A percentile compares a stretch with the other conserved stretches of the same genome.
phyloP scores from a whole-genome alignment of 306 rosid genomes.

The Medicago truncatula region MtrunA17r5.0-ANR NC_053043.1:2508001-2508500 shows the following conservation, averaged over 20 bases:
- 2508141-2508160: no score
- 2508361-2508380: not conserved
- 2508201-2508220: no score
- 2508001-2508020: not conserved
- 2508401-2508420: not conserved
- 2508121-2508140: not conserved
- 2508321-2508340: not conserved
- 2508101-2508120: not conserved
- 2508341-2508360: not conserved
- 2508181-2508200: no score
- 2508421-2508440: no score
- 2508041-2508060: not conserved
- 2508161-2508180: no score
- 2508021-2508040: slow-evolving; percentile 11
- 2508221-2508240: no score
- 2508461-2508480: no score
- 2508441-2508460: no score
- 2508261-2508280: not conserved
- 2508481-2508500: no score
- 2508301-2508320: not conserved
- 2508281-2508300: not conserved
- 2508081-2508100: not conserved
- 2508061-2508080: not conserved
- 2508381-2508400: not conserved
- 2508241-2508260: not conserved